Conservation (phyloP, 2,329 filamentous ascomycete genomes). For the Acrocalymma vagum region DNA sequence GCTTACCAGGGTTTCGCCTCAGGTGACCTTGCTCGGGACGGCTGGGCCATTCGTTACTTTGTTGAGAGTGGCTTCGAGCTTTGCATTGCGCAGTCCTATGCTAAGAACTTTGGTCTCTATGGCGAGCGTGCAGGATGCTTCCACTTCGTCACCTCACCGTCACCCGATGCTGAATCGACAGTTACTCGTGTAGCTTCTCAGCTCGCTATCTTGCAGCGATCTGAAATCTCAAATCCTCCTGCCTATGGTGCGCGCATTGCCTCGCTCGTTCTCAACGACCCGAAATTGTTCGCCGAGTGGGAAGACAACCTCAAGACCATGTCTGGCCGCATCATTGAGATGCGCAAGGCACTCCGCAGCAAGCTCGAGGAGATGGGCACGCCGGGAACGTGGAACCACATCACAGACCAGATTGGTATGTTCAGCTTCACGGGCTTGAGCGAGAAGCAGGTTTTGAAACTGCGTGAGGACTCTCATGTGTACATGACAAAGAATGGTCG, state of each 20-base stretch:
- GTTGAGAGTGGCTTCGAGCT: slow-evolving; percentile 85
- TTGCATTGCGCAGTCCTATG: slow-evolving; percentile 62
- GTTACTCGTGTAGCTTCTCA: slow-evolving; percentile 78
- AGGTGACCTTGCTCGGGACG: slow-evolving; percentile 83
- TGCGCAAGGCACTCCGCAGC: slow-evolving; percentile 79
- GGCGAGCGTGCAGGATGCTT: slow-evolving; percentile 96
- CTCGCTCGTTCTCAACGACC: slow-evolving; percentile 82
- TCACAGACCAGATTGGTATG: slow-evolving; percentile 99
- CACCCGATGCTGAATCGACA: slow-evolving; percentile 69
- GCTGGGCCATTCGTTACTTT: slow-evolving; percentile 94
- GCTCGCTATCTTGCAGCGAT: slow-evolving; percentile 91
- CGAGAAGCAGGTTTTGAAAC: slow-evolving; percentile 75
- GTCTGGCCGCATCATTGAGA: slow-evolving; percentile 92
- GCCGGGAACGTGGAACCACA: slow-evolving; percentile 94
- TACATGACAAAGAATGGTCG: slow-evolving; percentile 98
- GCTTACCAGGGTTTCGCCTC: slow-evolving; percentile 99
- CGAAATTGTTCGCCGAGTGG: slow-evolving; percentile 86
- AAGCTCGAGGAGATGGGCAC: slow-evolving; percentile 87
- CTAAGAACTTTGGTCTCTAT: slow-evolving; percentile 79
- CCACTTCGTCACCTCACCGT: slow-evolving; percentile 85
- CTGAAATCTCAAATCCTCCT: slow-evolving; percentile 96
- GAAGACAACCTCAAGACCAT: slow-evolving; percentile 90
- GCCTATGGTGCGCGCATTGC: slow-evolving; percentile 93
- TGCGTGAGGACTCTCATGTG: slow-evolving; percentile 76
- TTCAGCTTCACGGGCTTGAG: slow-evolving; percentile 90